Percentiles rank a stretch among this genome's conserved stretches.
These are phyloP conservation scores for Phytopythium litorale DNA, from an alignment of 352 stramenopile genomes.

Conservation along the genomic window DNA sequence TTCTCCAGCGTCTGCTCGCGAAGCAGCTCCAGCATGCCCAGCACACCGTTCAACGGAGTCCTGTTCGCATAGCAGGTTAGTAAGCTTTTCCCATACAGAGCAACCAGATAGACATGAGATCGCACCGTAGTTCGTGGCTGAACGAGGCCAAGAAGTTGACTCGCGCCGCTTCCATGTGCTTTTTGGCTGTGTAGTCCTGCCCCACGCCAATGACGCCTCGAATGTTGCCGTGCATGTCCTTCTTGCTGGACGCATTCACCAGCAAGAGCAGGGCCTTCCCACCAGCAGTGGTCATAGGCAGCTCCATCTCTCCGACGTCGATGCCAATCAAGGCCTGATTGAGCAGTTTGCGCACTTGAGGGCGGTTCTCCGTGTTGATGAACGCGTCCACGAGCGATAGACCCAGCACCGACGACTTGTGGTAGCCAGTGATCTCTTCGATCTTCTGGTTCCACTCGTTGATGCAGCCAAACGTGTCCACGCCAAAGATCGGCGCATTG, in stretches of 20 bases:
- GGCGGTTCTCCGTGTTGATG: constrained; percentile 49
- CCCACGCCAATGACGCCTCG: constrained; percentile 86
- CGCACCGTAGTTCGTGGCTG: constrained; percentile 47
- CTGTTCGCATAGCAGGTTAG: constrained; percentile 5
- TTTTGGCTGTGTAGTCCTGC: constrained; percentile 86
- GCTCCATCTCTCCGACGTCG: constrained; percentile 66
- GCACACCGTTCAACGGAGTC: constrained; percentile 73
- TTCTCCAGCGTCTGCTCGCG: constrained; percentile 61
- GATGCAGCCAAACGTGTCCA: constrained; percentile 69
- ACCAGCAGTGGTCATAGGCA: constrained; percentile 55
- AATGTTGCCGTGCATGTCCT: constrained; percentile 85
- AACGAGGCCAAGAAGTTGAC: constrained; percentile 71
- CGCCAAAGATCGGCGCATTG: constrained; percentile 72
- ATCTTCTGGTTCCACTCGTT: constrained; percentile 83
- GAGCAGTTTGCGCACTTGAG: constrained; percentile 46
- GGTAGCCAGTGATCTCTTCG: constrained; percentile 65
- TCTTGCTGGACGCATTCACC: constrained; percentile 71
- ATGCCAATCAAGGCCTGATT: constrained; percentile 67
- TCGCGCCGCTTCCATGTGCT: constrained; percentile 62
- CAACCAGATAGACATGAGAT: not conserved
- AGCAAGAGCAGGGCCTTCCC: constrained; percentile 41
- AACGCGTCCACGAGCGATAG: constrained; percentile 61
- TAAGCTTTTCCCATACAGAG: not conserved
- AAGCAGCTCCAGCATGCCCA: constrained; percentile 75
- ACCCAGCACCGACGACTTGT: constrained; percentile 51